A percentile compares a stretch with the other conserved stretches of the same genome.
Conservation (phyloP, 2,329 filamentous ascomycete species). For the Claviceps pusilla region DNA sequence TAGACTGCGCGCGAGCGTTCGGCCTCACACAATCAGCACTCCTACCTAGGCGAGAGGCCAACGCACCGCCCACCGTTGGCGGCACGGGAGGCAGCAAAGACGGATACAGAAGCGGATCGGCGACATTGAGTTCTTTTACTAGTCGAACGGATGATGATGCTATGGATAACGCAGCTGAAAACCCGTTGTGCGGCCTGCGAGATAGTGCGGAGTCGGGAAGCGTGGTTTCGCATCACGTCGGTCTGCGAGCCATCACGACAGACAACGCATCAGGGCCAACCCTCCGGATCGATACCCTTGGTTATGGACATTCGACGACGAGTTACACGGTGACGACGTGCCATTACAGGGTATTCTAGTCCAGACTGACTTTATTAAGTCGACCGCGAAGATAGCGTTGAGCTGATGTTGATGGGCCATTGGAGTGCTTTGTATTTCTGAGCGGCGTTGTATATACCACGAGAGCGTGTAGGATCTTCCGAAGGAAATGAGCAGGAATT, state of each 20-base stretch:
- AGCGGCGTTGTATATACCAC: background rate
- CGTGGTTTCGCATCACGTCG: slow-evolving; percentile 1
- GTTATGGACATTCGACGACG: slow-evolving; percentile 17
- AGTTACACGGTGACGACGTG: slow-evolving; percentile 22
- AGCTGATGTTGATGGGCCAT: background rate
- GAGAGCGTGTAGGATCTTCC: background rate
- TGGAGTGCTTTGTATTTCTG: background rate
- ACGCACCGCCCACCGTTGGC: slow-evolving; percentile 10
- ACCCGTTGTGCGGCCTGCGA: slow-evolving; percentile 18
- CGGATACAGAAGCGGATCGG: slow-evolving; percentile 7
- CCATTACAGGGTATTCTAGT: slow-evolving; percentile 25
- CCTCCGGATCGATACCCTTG: slow-evolving; percentile 19
- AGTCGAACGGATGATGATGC: slow-evolving; percentile 3
- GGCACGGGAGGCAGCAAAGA: slow-evolving; percentile 6
- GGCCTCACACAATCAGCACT: slow-evolving; percentile 22
- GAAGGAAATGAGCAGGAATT: background rate
- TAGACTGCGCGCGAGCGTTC: slow-evolving; percentile 21
- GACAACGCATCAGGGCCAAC: slow-evolving; percentile 7
- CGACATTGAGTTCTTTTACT: slow-evolving; percentile 8
- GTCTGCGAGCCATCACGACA: background rate
- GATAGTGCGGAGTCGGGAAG: slow-evolving; percentile 17
- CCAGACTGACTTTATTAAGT: slow-evolving; percentile 20
- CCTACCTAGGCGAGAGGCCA: slow-evolving; percentile 13
- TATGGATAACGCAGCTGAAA: slow-evolving; percentile 5
- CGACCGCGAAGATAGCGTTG: slow-evolving; percentile 6